Base-by-base conservation (phyloP, 768 basidiomycete species). In the Panaeolus cyanescens region DNA sequence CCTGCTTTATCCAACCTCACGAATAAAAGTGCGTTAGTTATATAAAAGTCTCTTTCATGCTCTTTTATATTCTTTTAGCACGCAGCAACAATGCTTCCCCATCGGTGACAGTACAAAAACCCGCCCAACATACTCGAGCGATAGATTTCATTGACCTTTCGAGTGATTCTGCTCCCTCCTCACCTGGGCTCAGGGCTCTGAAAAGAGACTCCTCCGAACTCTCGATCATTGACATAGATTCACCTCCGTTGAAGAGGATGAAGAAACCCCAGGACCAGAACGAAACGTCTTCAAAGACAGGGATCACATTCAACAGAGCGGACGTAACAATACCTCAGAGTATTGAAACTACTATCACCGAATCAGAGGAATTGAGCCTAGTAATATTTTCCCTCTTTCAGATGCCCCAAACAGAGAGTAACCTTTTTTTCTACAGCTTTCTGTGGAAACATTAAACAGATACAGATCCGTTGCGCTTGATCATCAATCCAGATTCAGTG, bases 141-240 rank as follows among this genome's bases (percentile, higher is more conserved):
- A 64, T 58, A 12, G 73, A 76, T 25, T 59, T 73, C 10, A 70
- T 79, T 2, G 70, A 71, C 42, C 72, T 79, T 31, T 79, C 80
- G 4, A 79, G 74, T 58, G 74, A 77, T 56, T 80, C 77, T 5
- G 63, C 71, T 28, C 68, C 75, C 20, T 67, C 76, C 10, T 73
- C 74, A 4, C 74, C 77, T 32, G 63, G 68, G 20, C 63, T 59
- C 1, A 68, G 64, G 22, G 57, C 50, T 32, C 37, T 79, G 34
- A 82, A 82, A 60, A 71, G 80, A 19, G 70, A 77, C 31, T 80
- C 79, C 9, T 80, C 79, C 0, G 79, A 79, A 59, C 69, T 76
- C 5, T 71, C 72, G 5, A 64, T 79, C 15, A 36, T 63, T 6
- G 68, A 68, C 0, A 75, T 76, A 40, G 59, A 67, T 12, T 70